phyloP scores from a whole-genome alignment of 257 asterid genomes.

The Ehretia macrophylla region DNA sequence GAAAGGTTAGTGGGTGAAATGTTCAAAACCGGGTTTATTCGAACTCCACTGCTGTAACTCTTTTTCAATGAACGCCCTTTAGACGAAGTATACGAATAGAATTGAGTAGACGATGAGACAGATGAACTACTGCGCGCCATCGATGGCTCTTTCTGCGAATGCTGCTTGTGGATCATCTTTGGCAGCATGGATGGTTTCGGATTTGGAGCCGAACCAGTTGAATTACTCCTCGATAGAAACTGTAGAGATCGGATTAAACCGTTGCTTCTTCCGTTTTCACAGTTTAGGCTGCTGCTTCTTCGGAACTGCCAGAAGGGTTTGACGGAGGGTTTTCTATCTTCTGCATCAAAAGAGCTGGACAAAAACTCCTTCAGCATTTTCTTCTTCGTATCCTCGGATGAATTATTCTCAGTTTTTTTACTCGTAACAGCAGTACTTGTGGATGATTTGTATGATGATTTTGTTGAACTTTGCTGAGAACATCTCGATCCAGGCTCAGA shows the following conservation, averaged over 20 bases:
- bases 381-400: conserved; percentile 27
- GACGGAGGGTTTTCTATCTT: conserved; percentile 16
- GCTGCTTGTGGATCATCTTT: conserved; percentile 41
- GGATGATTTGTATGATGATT: too few relatives aligned
- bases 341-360: conserved; percentile 36
- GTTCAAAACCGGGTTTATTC: conserved; percentile 67
- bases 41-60: conserved; percentile 48
- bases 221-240: conserved; percentile 63
- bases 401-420: background rate
- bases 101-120: conserved; percentile 19
- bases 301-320: conserved; percentile 75
- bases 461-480: background rate
- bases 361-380: conserved; percentile 60
- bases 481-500: conserved; percentile 15
- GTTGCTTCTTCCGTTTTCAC: conserved; percentile 26
- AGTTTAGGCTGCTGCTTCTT: conserved; percentile 65
- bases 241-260: conserved; percentile 53
- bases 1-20: conserved; percentile 62
- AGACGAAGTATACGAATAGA: conserved; percentile 18
- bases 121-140: conserved; percentile 24
- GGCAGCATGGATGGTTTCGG: conserved; percentile 31
- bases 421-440: background rate
- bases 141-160: conserved; percentile 13
- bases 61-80: conserved; percentile 47
- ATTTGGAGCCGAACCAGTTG: conserved; percentile 78